Evolutionary conservation across 495 filamentous ascomycete genomes (phyloP), one percentile per base, ranked within the genome.

Genomic region (Physcia stellaris): DNA sequence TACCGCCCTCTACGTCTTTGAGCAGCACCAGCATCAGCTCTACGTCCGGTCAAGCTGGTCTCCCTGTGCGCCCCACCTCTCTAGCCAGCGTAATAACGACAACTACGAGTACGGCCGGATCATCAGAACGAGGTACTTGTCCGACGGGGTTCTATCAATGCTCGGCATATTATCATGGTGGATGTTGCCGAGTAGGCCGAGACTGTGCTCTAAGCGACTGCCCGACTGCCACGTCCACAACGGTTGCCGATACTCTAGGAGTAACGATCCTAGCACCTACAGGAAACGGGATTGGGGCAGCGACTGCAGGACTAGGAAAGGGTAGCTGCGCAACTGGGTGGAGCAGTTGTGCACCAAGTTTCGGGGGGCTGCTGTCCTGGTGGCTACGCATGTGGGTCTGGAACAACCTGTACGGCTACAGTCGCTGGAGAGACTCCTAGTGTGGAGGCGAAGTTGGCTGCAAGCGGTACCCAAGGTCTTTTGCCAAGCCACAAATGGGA

Each of bases 181-280:
- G 82, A 3, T 90, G 83, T 58, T 90, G 83, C 57, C 80, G 77
- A 18, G 82, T 82, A 4, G 86, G 84, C 1, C 72, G 86, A 21
- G 66, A 92, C 57, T 95, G 88, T 57, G 75, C 77, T 53, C 58
- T 74, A 51, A 68, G 86, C 42, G 53, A 76, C 52, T 75, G 86
- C 67, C 80, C 82, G 0, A 55, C 70, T 0, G 57, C 60, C 0
- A 40, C 63, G 0, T 65, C 63, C 32, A 77, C 79, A 6, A 81
- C 79, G 2, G 63, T 79, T 5, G 56, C 85, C 15, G 68, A 59
- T n/a, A 64, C 62, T 1, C 55, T 71, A 39, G 79, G 76, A 1
- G 63, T 71, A 7, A 90, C 83, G 0, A 63, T 93, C 37, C 76
- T 77, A 0, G 76, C 75, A 6, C 75, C 82, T 0, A 60, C 59